Evolutionary conservation across 805 yeast genomes (phyloP).

Genomic region (Candida maltosa): DNA sequence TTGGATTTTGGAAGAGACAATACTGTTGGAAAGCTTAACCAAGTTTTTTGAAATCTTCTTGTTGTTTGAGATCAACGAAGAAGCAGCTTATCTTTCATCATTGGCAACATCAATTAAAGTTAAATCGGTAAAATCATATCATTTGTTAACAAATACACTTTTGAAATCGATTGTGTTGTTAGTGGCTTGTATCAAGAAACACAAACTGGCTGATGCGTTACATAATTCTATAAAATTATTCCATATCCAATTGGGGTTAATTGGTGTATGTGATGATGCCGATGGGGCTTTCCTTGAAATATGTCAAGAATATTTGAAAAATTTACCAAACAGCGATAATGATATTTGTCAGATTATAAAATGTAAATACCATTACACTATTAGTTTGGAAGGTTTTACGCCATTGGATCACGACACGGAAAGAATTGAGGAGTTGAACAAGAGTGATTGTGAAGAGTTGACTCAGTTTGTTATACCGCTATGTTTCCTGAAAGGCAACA

Average conservation of each 20-base stretch:
- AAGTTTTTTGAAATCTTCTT: slow-evolving; percentile 43
- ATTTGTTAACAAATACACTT: slow-evolving; percentile 39
- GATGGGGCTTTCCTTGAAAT: slow-evolving; percentile 60
- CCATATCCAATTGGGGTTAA: slow-evolving; percentile 71
- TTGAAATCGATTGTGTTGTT: slow-evolving; percentile 7
- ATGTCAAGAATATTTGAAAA: slow-evolving; percentile 51
- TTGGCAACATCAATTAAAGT: slow-evolving; percentile 38
- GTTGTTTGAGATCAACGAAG: slow-evolving; percentile 51
- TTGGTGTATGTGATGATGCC: slow-evolving; percentile 66
- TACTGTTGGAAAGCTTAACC: slow-evolving; percentile 19
- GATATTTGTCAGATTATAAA: slow-evolving; percentile 75
- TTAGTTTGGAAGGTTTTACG: slow-evolving; percentile 55
- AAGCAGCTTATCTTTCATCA: slow-evolving; percentile 37
- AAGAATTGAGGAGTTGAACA: slow-evolving; percentile 23
- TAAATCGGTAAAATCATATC: slow-evolving; percentile 41
- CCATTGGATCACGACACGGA: slow-evolving; percentile 64
- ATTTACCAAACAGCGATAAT: slow-evolving; percentile 43
- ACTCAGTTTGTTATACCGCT: slow-evolving; percentile 52
- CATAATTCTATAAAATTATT: slow-evolving; percentile 52
- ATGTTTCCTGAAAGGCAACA: slow-evolving; percentile 55
- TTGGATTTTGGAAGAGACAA: slow-evolving; percentile 29
- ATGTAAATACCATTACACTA: slow-evolving; percentile 71
- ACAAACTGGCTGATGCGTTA: slow-evolving; percentile 15
- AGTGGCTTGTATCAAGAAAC: slow-evolving; percentile 2
- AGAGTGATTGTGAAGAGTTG: slow-evolving; percentile 29